These are phyloP conservation scores for Polysphondylium violaceum DNA, from an alignment of 78 protist species.

Conservation along the genomic window DNA sequence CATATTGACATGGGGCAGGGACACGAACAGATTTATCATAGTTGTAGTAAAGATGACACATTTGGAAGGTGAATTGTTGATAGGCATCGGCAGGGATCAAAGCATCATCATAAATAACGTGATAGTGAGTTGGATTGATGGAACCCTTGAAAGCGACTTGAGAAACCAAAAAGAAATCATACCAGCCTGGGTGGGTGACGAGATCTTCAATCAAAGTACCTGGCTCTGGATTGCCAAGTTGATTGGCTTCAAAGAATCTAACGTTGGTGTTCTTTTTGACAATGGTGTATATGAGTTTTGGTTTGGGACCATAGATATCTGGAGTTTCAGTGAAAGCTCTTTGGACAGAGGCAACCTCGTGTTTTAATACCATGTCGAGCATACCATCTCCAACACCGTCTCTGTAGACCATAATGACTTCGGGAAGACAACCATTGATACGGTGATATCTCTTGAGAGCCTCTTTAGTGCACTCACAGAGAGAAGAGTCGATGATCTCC, in stretches of 20 bases:
- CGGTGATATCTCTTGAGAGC: neutral
- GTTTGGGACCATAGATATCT: slow-evolving; percentile 2
- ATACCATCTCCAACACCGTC: slow-evolving; percentile 83
- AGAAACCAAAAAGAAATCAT: slow-evolving; percentile 52
- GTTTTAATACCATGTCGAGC: slow-evolving; percentile 15
- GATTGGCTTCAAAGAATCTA: slow-evolving; percentile 26
- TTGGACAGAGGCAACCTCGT: slow-evolving; percentile 13
- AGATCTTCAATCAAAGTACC: slow-evolving; percentile 52
- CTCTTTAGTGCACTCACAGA: neutral
- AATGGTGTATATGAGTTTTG: slow-evolving; percentile 40
- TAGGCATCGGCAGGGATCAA: neutral
- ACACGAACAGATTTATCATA: slow-evolving; percentile 39
- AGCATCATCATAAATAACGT: slow-evolving; percentile 26
- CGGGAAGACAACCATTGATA: neutral
- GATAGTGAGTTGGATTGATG: slow-evolving; percentile 76
- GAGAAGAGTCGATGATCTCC: slow-evolving; percentile 23
- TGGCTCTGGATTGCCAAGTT: slow-evolving; percentile 20
- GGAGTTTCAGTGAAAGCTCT: slow-evolving; percentile 28
- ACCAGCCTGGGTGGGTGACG: slow-evolving; percentile 12
- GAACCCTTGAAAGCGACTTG: slow-evolving; percentile 46
- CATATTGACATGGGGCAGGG: slow-evolving; percentile 47
- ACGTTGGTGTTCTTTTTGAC: slow-evolving; percentile 79
- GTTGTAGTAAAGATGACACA: slow-evolving; percentile 32
- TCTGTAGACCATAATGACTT: slow-evolving; percentile 30
- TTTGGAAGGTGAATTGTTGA: slow-evolving; percentile 27